Evolutionary conservation across 768 basidiomycete species (phyloP), one percentile per base, ranked within the genome.

Genomic region (Suillus clintonianus): DNA sequence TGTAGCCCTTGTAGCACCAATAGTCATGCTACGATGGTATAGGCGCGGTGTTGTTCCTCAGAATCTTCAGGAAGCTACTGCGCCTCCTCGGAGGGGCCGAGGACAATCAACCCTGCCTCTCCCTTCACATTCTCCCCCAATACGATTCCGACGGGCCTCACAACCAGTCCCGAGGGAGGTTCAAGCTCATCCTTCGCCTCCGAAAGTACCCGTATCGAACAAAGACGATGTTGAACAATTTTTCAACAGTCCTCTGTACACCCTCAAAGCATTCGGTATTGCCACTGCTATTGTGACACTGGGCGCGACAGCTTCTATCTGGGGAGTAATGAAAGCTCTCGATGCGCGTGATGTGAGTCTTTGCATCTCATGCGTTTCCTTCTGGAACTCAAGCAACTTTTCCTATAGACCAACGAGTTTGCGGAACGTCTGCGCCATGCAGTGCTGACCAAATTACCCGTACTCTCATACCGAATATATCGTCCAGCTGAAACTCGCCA

Each of bases 251-350:
- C 83, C 83, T 0, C 62, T 89, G 2, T 82, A 86, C 66, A 82
- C 84, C 1, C 76, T 83, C 5, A 89, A 89, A 67, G 90, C 90
- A 0, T 86, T 92, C 45, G 78, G 82, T 3, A 81, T 90, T 47
- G 89, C 90, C 5, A 91, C 90, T 0, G 69, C 82, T 11, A 69
- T 89, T 39, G 89, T 91, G 30, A 68, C 81, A 0, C 72, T 80
- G 4, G 78, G 83, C 30, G 88, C 83, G 0, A 72, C 78, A 6
- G 76, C 72, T 0, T 72, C 84, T 5, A 75, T 85, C 3, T 81
- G 78, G 68, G 81, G 82, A 1, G 79, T 90, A 34, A 83, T 86
- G 73, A 71, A 76, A 14, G 77, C 78, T 51, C 72, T 90, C 59
- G 86, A 84, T 37, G 84, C 89, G 2, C 70, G 81, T 67, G 78